phyloP scores from a whole-genome alignment of 2,329 filamentous ascomycete species.

The Chalara sp. region DNA sequence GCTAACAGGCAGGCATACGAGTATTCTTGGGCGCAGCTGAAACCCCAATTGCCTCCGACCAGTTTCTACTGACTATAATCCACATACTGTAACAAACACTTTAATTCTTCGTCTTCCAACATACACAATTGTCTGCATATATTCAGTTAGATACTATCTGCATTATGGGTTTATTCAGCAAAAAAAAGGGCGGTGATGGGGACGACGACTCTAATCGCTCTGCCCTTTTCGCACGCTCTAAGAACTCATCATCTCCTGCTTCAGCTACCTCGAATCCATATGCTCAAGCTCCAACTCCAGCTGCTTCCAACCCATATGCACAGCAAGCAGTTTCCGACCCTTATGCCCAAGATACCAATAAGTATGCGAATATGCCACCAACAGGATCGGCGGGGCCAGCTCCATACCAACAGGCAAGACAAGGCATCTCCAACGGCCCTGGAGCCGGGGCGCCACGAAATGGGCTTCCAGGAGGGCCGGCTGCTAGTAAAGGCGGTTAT shows the following conservation, averaged over 20 bases:
- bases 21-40: no score
- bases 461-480: slow-evolving; percentile 33
- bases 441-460: slow-evolving; percentile 28
- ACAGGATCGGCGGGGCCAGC: slow-evolving; percentile 31
- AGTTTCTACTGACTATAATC: no score
- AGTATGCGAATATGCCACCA: slow-evolving; percentile 42
- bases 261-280: slow-evolving; percentile 26
- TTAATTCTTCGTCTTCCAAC: no score
- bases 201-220: slow-evolving; percentile 41
- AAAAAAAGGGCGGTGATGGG: slow-evolving; percentile 39
- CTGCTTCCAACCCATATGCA: slow-evolving; percentile 20
- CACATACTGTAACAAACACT: no score
- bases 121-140: no score
- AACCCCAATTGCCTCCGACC: no score
- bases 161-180: not conserved
- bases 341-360: slow-evolving; percentile 50
- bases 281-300: slow-evolving; percentile 21
- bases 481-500: slow-evolving; percentile 18
- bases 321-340: slow-evolving; percentile 37
- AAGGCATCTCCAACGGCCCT: slow-evolving; percentile 19
- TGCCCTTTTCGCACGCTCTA: slow-evolving; percentile 41
- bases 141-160: no score
- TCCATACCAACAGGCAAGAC: slow-evolving; percentile 19
- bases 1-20: no score
- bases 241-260: slow-evolving; percentile 43